Conservation (phyloP, 73 alveolate genomes). For the Paramecium pentaurelia region DNA sequence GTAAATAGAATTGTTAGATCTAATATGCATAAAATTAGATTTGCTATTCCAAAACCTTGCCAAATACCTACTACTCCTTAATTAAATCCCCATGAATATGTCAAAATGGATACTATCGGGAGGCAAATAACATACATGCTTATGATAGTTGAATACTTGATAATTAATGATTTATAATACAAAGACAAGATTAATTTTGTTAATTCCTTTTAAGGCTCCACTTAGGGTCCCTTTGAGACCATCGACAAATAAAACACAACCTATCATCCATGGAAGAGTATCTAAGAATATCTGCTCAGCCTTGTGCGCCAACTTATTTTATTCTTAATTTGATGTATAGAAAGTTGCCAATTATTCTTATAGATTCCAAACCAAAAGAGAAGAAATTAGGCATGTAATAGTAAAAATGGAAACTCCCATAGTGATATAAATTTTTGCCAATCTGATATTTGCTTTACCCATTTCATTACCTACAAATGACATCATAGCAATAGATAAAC, state of each 20-base stretch:
- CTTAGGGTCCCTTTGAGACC: not conserved
- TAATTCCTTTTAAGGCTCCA: constrained; percentile 29
- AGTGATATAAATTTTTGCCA: not conserved
- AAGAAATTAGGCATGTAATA: not conserved
- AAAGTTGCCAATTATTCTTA: not conserved
- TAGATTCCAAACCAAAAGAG: not conserved
- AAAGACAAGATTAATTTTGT: not conserved
- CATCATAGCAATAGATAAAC: not conserved
- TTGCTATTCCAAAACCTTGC: not conserved
- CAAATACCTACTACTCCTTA: not conserved
- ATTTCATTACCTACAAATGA: constrained; percentile 17
- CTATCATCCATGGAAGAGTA: not conserved
- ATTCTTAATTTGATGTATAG: not conserved
- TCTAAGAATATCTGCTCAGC: not conserved
- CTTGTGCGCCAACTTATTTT: not conserved
- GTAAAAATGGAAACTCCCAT: not conserved
- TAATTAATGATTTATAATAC: not conserved
- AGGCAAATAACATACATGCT: not conserved
- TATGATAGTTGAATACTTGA: not conserved
- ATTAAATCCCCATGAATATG: constrained; percentile 23
- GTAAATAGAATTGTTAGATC: not conserved
- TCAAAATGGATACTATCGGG: not conserved
- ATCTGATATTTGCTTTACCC: not conserved
- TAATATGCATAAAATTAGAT: not conserved
- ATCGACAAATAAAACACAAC: not conserved